A percentile compares a stretch with the other conserved stretches of the same genome.
These are phyloP conservation scores for Pseudogymnoascus sp. DNA, from an alignment of 2,329 filamentous ascomycete genomes.

Conservation along the genomic window DNA sequence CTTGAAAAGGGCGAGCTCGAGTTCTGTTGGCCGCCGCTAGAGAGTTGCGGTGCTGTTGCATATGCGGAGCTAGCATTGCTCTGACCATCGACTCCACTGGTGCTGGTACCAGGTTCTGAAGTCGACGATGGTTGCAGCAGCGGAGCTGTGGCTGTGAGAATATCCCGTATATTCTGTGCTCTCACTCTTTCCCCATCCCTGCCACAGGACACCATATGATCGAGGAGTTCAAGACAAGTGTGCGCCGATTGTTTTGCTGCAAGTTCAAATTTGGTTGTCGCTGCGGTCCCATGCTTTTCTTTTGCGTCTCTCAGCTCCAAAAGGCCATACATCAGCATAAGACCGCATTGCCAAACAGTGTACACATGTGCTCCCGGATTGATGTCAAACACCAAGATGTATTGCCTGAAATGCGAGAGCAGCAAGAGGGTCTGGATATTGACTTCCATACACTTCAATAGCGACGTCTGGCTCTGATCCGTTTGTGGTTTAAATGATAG, in stretches of 20 bases:
- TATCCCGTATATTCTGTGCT: constrained; percentile 1
- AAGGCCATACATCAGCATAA: constrained; percentile 12
- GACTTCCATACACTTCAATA: neutral
- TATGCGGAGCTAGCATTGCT: neutral
- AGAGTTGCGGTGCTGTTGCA: neutral
- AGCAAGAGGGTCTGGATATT: neutral
- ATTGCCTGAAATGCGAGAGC: neutral
- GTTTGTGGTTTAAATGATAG: constrained; percentile 9
- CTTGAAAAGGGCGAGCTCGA: neutral
- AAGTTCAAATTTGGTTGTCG: neutral
- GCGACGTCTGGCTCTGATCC: neutral
- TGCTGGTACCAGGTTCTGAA: neutral
- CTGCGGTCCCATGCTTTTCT: neutral
- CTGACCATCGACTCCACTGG: neutral
- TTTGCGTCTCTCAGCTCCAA: constrained; percentile 7
- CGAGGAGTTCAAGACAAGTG: constrained; percentile 3
- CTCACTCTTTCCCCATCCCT: neutral
- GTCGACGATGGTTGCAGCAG: neutral
- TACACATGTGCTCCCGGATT: constrained; percentile 14
- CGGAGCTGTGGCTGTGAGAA: neutral
- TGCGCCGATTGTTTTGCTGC: neutral
- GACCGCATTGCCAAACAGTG: constrained; percentile 13
- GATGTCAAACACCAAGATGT: constrained; percentile 10
- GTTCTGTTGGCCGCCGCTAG: neutral
- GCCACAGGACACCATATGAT: neutral